Evolutionary conservation across 177 flowering plant species (phyloP).

Genomic region (Vitis hybrid): DNA sequence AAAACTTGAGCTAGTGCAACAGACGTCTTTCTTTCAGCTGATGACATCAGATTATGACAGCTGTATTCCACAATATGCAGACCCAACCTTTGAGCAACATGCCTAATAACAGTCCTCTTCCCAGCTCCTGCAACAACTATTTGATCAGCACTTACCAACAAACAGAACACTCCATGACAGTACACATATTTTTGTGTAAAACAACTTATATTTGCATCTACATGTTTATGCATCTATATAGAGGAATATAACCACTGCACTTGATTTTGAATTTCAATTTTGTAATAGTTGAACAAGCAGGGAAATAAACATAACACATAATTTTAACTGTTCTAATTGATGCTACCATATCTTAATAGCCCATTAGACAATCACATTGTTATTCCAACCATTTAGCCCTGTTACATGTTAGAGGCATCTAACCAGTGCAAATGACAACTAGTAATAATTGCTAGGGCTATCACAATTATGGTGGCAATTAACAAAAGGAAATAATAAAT

Average conservation of each 20-base stretch:
- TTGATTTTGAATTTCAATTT: background rate
- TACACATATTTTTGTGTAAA: too few species aligned
- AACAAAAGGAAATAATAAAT: background rate
- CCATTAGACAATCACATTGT: background rate
- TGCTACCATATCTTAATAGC: background rate
- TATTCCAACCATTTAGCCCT: background rate
- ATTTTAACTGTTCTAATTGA: background rate
- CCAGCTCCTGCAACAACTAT: slow-evolving; percentile 70
- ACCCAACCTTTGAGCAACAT: slow-evolving; percentile 77
- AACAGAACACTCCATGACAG: background rate
- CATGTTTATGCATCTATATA: background rate
- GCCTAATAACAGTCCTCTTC: slow-evolving; percentile 75
- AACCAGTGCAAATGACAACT: background rate
- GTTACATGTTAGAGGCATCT: background rate
- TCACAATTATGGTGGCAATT: background rate
- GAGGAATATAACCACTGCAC: background rate
- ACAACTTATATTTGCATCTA: background rate
- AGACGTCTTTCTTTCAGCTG: slow-evolving; percentile 71
- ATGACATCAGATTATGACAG: slow-evolving; percentile 63
- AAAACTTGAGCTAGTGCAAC: slow-evolving; percentile 75
- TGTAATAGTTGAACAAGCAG: background rate
- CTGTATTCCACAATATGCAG: slow-evolving; percentile 87
- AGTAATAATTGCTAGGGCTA: background rate
- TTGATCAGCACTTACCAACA: slow-evolving; percentile 11
- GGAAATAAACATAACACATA: background rate